Evolutionary conservation across 176 grass and related monocot genomes (phyloP).

Genomic region (Zoysia japonica): DNA sequence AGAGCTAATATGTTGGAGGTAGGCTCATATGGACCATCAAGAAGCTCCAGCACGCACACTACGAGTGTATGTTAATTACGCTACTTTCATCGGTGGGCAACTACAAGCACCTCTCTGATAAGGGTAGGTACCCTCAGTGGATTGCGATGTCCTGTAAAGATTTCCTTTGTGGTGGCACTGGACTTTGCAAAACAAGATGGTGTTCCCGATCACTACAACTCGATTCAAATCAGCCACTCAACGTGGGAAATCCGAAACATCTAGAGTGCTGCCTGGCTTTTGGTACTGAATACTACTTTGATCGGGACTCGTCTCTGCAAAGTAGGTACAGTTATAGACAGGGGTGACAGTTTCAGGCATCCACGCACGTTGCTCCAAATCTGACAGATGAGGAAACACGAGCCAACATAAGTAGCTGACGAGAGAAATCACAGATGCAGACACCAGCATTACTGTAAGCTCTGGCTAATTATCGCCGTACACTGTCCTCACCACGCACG

Average conservation of each 20-base stretch:
- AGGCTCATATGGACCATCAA: constrained; percentile 10
- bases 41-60: background rate
- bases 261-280: background rate
- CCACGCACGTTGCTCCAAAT: background rate
- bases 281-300: background rate
- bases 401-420: constrained; percentile 16
- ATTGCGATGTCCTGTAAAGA: constrained; percentile 21
- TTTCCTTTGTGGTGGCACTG: background rate
- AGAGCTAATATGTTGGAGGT: constrained; percentile 11
- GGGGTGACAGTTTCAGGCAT: background rate
- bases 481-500: constrained; percentile 16
- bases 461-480: constrained; percentile 12
- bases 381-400: background rate
- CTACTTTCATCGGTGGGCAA: constrained; percentile 17
- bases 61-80: constrained; percentile 17
- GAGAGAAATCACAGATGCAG: constrained; percentile 18
- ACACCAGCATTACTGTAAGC: background rate
- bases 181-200: background rate
- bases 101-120: background rate
- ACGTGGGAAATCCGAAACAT: constrained; percentile 21
- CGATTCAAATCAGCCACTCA: constrained; percentile 22
- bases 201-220: constrained; percentile 21
- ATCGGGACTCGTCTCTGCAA: background rate
- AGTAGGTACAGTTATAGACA: background rate
- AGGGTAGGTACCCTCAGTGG: background rate